Percentiles rank a stretch among this genome's conserved stretches.
Evolutionary conservation across 2,329 filamentous ascomycete genomes (phyloP).

Genomic region (Diaporthe vaccinii): DNA sequence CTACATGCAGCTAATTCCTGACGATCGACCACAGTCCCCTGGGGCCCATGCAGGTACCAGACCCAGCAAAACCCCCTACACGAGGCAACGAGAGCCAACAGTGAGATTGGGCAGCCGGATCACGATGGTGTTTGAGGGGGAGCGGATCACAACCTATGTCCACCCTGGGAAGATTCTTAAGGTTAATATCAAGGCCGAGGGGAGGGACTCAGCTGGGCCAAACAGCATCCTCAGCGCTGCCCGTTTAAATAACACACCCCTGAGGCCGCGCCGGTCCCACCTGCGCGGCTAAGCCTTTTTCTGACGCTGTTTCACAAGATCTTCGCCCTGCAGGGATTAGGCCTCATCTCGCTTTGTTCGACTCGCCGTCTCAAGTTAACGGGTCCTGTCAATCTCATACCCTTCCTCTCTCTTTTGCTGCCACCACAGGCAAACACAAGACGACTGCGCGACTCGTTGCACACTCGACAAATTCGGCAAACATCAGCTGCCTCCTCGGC

Average conservation of each 20-base stretch:
- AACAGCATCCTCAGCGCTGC: neutral
- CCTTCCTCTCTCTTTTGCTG: neutral
- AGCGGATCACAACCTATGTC: neutral
- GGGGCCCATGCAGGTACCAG: neutral
- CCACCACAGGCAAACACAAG: neutral
- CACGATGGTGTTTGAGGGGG: neutral
- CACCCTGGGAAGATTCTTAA: conserved; percentile 19
- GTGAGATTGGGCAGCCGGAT: conserved; percentile 3
- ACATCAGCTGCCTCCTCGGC: neutral
- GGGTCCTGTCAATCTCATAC: neutral
- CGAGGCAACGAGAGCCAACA: neutral
- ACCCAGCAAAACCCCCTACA: neutral
- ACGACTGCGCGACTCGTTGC: conserved; percentile 9
- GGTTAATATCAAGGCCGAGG: conserved; percentile 21
- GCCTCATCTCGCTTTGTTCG: conserved; percentile 35
- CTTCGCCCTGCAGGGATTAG: conserved; percentile 19
- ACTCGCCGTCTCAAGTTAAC: conserved; percentile 30
- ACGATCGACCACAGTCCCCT: neutral
- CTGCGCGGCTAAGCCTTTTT: conserved; percentile 14
- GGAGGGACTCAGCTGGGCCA: neutral
- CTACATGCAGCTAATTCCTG: conserved; percentile 6
- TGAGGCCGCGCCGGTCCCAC: conserved; percentile 11
- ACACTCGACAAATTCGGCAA: neutral
- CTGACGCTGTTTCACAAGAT: conserved; percentile 28
- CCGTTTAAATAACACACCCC: conserved; percentile 9